Evolutionary conservation across 1,284 basidiomycete genomes (phyloP).

Genomic region (Cystobasidium sp.): DNA sequence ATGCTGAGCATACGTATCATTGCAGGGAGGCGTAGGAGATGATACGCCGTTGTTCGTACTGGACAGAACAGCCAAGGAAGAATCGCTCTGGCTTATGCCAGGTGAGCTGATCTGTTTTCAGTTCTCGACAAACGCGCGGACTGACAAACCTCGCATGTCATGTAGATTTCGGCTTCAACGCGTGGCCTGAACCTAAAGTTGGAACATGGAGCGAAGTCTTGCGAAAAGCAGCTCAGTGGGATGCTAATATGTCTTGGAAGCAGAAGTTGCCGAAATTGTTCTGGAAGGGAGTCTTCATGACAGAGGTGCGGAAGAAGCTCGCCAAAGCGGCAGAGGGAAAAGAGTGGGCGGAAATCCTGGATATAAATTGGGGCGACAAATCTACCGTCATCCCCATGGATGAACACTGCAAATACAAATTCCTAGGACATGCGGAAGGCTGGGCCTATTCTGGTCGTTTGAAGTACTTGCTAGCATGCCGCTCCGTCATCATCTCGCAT

Average conservation of each 20-base stretch:
- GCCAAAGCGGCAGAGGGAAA: constrained; percentile 50
- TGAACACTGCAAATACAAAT: constrained; percentile 57
- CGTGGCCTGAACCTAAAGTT: constrained; percentile 53
- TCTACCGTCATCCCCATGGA: constrained; percentile 52
- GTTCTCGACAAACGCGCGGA: too few species aligned
- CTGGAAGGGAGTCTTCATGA: constrained; percentile 56
- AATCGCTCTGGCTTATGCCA: constrained; percentile 53
- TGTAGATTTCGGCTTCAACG: constrained; percentile 55
- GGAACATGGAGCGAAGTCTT: constrained; percentile 54
- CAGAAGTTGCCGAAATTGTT: constrained; percentile 55
- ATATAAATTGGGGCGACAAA: constrained; percentile 55
- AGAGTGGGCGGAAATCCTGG: constrained; percentile 53
- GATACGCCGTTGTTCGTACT: constrained; percentile 26
- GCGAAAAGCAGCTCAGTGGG: constrained; percentile 48
- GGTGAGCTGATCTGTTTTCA: constrained; percentile 45
- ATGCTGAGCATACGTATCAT: not conserved
- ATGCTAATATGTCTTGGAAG: constrained; percentile 50
- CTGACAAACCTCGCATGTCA: not conserved
- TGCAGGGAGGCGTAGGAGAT: constrained; percentile 51
- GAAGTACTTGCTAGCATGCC: constrained; percentile 56
- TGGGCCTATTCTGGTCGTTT: constrained; percentile 56
- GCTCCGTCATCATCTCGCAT: constrained; percentile 55
- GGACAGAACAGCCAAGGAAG: constrained; percentile 17
- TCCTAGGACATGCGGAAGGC: constrained; percentile 57
- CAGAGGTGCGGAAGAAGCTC: constrained; percentile 55